These are phyloP conservation scores for Pulveroboletus sp. DNA, from an alignment of 768 basidiomycete species.

Conservation along the genomic window DNA sequence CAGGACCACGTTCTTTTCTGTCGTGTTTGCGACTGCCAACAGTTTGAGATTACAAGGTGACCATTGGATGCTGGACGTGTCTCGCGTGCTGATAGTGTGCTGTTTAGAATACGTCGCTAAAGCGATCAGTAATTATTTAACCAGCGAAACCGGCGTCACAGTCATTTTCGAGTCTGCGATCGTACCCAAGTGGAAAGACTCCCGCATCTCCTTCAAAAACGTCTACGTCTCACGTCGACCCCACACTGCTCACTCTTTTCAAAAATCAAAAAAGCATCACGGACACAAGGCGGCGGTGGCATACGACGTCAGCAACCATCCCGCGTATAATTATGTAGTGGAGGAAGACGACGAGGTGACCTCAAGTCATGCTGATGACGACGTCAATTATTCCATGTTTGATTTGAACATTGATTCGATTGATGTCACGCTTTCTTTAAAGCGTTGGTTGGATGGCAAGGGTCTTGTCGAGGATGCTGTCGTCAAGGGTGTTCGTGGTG, in stretches of 20 bases:
- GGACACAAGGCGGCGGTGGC: conserved; percentile 61
- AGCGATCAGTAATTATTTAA: conserved; percentile 89
- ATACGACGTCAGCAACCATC: conserved; percentile 77
- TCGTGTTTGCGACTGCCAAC: conserved; percentile 85
- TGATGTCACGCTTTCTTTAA: conserved; percentile 89
- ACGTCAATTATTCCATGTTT: conserved; percentile 83
- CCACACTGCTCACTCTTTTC: conserved; percentile 13
- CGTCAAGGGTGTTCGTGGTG: conserved; percentile 91
- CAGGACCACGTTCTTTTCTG: conserved; percentile 95
- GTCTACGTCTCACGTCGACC: conserved; percentile 90
- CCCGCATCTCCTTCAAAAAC: conserved; percentile 93
- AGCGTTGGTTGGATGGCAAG: conserved; percentile 94
- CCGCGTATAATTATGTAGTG: conserved; percentile 57
- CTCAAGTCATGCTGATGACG: conserved; percentile 43
- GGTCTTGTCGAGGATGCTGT: conserved; percentile 89
- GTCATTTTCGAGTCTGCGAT: conserved; percentile 98
- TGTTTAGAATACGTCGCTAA: conserved; percentile 76
- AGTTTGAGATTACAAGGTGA: conserved; percentile 81
- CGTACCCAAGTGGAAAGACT: conserved; percentile 97
- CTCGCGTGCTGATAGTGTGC: conserved; percentile 4
- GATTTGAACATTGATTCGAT: conserved; percentile 93
- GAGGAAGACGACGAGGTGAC: conserved; percentile 55
- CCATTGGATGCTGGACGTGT: conserved; percentile 8
- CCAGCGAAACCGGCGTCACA: conserved; percentile 88
- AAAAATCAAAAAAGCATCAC: conserved; percentile 20